phyloP scores from a whole-genome alignment of 75 land plant species.

The Sequoiadendron giganteum region DNA sequence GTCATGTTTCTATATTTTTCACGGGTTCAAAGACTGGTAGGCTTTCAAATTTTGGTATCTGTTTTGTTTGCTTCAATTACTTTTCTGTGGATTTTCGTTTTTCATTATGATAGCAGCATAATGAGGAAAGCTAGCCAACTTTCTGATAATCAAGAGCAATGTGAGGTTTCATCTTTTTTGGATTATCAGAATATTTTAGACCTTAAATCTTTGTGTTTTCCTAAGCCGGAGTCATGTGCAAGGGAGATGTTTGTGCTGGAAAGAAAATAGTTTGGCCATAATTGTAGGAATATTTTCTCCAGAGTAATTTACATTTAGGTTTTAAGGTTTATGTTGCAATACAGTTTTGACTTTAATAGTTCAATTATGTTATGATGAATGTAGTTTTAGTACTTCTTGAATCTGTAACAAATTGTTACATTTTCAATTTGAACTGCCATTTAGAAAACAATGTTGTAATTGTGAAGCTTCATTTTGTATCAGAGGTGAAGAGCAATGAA shows the following conservation, averaged over 20 bases:
- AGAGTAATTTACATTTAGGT: neutral
- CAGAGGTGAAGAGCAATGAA: neutral
- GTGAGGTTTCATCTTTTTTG: neutral
- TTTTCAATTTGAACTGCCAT: neutral
- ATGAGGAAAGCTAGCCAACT: neutral
- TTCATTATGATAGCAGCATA: neutral
- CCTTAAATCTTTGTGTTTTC: neutral
- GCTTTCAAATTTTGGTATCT: neutral
- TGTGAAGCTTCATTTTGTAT: neutral
- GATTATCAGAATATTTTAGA: neutral
- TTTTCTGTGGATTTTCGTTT: neutral
- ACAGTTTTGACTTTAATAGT: neutral
- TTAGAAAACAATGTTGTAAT: neutral
- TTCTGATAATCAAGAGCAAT: neutral
- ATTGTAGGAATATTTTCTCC: neutral
- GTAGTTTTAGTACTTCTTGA: neutral
- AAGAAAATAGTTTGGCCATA: neutral
- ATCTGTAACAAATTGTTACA: neutral
- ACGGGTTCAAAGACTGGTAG: neutral
- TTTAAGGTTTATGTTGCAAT: neutral
- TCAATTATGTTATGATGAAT: neutral
- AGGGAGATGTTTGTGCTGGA: neutral
- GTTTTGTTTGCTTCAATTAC: neutral
- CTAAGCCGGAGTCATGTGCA: neutral
- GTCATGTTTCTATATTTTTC: neutral